Base-by-base conservation (phyloP, 345 rosid species). In the Carallia pectinifolia region DNA sequence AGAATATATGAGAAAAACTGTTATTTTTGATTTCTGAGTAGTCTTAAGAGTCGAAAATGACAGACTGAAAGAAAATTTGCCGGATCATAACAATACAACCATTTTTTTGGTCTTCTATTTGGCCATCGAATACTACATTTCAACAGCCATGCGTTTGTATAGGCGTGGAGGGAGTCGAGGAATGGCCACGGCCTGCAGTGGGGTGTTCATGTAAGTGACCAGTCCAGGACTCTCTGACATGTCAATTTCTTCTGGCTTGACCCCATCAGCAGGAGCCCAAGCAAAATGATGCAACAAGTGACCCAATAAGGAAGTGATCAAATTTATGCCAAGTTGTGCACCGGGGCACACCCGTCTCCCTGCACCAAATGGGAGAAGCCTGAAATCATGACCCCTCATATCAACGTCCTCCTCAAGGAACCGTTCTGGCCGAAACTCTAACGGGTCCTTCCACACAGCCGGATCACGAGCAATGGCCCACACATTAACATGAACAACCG, bases 381-480 rank as follows among this genome's bases (percentile, higher is more conserved):
- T n/a, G n/a, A n/a, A n/a, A n/a, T n/a, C n/a, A n/a, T n/a, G n/a
- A 16, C 98, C 96, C 75, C 89, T 93, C 85, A 91, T 81, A 81
- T 91, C 95, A 23, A 93, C 89, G 62, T 93, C 98, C 83, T 86
- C 95, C 85, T 93, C 94, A 7, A 88, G 72, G 82, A 85, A 93
- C 70, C 96, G 76, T 84, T 93, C 97, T 0, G 96, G 97, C 56
- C 91, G 68, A 73, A 91, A 93, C 83, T 86, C 94, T 0, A 80
- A 68, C 0, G 98, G 95, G 64, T 82, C 72, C 71, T 86, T 85
- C 97, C 98, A 93, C 4, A 81, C 76, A 0, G 85, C 73, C 0
- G 97, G 96, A 65, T 93, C 98, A 31, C 91, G 91, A 61, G 92
- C 97, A 1, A 93, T 80, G 1, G 96, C 97, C 95, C 96, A 89